phyloP scores from a whole-genome alignment of 805 yeast species.

The Tetrapisispora nanseiensis region DNA sequence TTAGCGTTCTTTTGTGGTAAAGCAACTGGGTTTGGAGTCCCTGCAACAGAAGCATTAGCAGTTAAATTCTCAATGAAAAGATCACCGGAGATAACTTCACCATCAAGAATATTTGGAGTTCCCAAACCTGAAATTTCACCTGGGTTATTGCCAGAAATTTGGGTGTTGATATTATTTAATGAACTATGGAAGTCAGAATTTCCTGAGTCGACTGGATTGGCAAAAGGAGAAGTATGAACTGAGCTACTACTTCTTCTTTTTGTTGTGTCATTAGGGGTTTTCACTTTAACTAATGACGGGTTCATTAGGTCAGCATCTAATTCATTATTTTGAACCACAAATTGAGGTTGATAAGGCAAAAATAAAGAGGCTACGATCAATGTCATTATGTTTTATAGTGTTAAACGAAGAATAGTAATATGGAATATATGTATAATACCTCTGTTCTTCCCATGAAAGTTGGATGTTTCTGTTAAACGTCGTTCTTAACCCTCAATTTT shows the following conservation, averaged over 20 bases:
- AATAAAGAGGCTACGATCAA: constrained; percentile 64
- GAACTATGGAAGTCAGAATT: not conserved
- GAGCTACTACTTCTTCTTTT: constrained; percentile 20
- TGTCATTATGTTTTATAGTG: constrained; percentile 38
- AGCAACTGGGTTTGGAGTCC: constrained; percentile 8
- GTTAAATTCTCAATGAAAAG: constrained; percentile 29
- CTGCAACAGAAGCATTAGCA: constrained; percentile 26
- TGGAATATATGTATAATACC: too few species aligned
- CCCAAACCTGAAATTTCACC: not conserved
- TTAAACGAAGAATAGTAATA: not conserved
- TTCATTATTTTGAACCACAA: constrained; percentile 27
- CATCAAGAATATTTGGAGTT: not conserved
- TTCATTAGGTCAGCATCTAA: constrained; percentile 25
- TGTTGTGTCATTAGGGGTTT: constrained; percentile 7
- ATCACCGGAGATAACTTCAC: constrained; percentile 22
- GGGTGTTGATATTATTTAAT: not conserved
- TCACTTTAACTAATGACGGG: constrained; percentile 18
- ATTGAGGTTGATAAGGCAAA: constrained; percentile 67
- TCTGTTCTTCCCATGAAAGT: too few species aligned
- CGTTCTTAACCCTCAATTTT: too few species aligned
- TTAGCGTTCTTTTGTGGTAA: not conserved
- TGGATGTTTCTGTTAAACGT: too few species aligned
- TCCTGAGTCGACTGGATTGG: constrained; percentile 7
- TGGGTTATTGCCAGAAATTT: not conserved
- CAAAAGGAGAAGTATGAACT: constrained; percentile 17